A percentile compares a stretch with the other conserved stretches of the same genome.
Evolutionary conservation across 208 protist genomes (phyloP).

Genomic region (Wallacemonas sp.): DNA sequence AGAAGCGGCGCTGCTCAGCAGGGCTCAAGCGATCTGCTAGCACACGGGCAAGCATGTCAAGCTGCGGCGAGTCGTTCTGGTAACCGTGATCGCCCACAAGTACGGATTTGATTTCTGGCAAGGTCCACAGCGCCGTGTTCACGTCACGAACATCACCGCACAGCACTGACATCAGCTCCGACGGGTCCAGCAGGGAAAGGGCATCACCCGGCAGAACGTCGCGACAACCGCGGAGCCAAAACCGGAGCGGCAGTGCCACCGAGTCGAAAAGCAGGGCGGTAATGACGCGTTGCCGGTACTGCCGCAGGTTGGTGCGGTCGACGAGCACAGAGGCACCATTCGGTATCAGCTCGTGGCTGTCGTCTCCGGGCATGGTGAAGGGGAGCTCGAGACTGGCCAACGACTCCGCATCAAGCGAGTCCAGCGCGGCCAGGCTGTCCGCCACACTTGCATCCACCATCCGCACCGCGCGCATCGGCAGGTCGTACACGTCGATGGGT

Average conservation of each 20-base stretch:
- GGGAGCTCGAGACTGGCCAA: conserved; percentile 62
- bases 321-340: conserved; percentile 53
- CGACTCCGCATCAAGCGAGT: conserved; percentile 31
- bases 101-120: conserved; percentile 66
- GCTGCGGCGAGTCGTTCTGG: conserved; percentile 78
- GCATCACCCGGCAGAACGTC: conserved; percentile 79
- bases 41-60: conserved; percentile 70
- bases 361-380: conserved; percentile 84
- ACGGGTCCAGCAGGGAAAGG: conserved; percentile 47
- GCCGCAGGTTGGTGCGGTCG: conserved; percentile 41
- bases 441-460: conserved; percentile 63
- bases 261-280: conserved; percentile 72
- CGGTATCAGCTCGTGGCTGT: conserved; percentile 58
- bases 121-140: conserved; percentile 74
- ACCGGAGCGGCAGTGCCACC: conserved; percentile 59
- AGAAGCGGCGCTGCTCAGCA: conserved; percentile 79
- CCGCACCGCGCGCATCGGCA: conserved; percentile 48
- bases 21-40: conserved; percentile 68
- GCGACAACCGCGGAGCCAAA: conserved; percentile 63
- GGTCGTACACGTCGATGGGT: conserved; percentile 67
- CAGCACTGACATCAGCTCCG: conserved; percentile 65
- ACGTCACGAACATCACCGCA: conserved; percentile 52
- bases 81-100: conserved; percentile 91
- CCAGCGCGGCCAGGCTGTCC: conserved; percentile 44
- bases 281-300: conserved; percentile 65